A percentile compares a stretch with the other conserved stretches of the same genome.
Evolutionary conservation across 805 yeast genomes (phyloP).

Genomic region (Myxozyma monticola): DNA sequence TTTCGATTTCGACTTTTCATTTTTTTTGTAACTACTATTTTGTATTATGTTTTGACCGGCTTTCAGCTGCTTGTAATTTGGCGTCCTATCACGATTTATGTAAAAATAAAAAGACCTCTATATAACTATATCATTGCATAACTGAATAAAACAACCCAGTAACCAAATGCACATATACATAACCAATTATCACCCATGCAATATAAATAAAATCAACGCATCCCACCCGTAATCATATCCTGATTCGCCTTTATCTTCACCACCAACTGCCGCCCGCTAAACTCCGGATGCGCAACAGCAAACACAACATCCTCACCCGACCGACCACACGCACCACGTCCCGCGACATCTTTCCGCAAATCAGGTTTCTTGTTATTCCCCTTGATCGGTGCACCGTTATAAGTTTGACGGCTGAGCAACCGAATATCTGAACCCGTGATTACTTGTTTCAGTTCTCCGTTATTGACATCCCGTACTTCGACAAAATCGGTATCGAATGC

Average conservation of each 20-base stretch:
- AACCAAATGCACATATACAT: neutral
- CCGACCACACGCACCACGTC: no score
- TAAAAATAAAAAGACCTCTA: no score
- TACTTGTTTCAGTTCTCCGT: conserved; percentile 54
- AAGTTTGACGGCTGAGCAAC: conserved; percentile 10
- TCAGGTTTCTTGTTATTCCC: neutral
- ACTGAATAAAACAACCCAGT: no score
- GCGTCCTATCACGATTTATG: no score
- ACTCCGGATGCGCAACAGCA: conserved; percentile 25
- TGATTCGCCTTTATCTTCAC: conserved; percentile 11
- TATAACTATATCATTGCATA: no score
- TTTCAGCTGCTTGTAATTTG: no score
- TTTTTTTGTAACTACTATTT: no score
- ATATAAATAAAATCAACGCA: neutral
- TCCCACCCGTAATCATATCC: conserved; percentile 9
- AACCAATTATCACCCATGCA: neutral
- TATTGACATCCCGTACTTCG: conserved; percentile 65
- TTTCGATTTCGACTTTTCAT: no score
- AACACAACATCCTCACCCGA: conserved; percentile 12
- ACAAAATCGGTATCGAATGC: conserved; percentile 64
- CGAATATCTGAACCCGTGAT: conserved; percentile 66
- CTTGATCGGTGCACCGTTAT: neutral
- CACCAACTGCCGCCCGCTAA: conserved; percentile 16
- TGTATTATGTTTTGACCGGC: no score
- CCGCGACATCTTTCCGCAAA: neutral